Percentiles rank a stretch among this genome's conserved stretches.
These are phyloP conservation scores for Asterochloris erici DNA, from an alignment of 139 green algal species.

Conservation along the genomic window DNA sequence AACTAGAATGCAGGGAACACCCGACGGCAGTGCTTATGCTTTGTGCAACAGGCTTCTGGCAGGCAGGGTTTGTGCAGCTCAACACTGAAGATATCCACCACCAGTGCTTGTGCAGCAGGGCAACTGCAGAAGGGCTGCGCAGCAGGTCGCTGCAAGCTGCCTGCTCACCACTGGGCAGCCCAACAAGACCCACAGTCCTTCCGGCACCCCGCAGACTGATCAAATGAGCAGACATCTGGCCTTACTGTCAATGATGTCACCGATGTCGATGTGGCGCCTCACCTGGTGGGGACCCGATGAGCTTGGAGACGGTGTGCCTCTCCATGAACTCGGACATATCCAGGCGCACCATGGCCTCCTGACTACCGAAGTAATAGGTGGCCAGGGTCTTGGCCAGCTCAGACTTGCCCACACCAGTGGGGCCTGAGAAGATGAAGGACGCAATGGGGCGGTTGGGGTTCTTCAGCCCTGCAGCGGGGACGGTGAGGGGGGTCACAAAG, in stretches of 20 bases:
- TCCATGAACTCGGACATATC: conserved; percentile 99
- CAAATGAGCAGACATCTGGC: not conserved
- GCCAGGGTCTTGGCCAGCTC: conserved; percentile 99
- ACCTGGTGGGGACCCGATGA: conserved; percentile 94
- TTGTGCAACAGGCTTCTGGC: too few species aligned
- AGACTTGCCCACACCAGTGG: conserved; percentile 93
- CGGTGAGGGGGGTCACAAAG: too few species aligned
- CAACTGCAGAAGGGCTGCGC: too few species aligned
- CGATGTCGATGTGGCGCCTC: not conserved
- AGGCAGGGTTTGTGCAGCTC: too few species aligned
- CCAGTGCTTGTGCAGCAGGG: too few species aligned
- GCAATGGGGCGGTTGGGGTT: conserved; percentile 97
- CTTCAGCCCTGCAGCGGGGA: conserved; percentile 90
- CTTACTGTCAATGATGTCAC: not conserved
- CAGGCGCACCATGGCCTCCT: conserved; percentile 96
- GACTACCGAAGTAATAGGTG: conserved; percentile 96
- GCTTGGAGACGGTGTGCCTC: conserved; percentile 98
- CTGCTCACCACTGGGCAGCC: too few species aligned
- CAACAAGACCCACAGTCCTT: not conserved
- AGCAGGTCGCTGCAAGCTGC: too few species aligned
- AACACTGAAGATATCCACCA: too few species aligned
- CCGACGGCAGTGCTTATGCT: too few species aligned
- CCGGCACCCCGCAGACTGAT: not conserved
- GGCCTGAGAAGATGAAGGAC: conserved; percentile 93
- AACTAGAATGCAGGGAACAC: too few species aligned